These are phyloP conservation scores for Neurospora sp. DNA, from an alignment of 495 filamentous ascomycete genomes.

Conservation along the genomic window DNA sequence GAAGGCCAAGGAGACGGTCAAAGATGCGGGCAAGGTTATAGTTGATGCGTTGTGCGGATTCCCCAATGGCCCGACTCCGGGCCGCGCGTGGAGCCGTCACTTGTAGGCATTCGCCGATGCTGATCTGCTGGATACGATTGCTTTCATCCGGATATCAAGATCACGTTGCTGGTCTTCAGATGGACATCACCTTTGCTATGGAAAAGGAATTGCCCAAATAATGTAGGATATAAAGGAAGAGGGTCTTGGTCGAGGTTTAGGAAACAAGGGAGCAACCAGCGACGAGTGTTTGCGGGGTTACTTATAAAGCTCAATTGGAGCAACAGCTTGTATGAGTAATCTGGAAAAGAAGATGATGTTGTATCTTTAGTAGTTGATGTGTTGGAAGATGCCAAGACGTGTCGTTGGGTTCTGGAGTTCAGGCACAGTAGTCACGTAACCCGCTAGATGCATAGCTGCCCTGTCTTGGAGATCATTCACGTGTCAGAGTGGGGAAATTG, in stretches of 20 bases:
- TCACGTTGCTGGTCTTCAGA: not conserved
- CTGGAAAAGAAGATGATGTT: not conserved
- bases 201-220: not conserved
- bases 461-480: not conserved
- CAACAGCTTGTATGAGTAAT: not conserved
- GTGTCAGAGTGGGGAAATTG: not conserved
- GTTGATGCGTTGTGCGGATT: not conserved
- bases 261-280: not conserved
- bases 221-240: not conserved
- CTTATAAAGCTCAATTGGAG: not conserved
- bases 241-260: not conserved
- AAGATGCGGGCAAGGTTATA: not conserved
- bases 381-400: not conserved
- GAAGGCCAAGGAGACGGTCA: conserved; percentile 1
- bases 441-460: not conserved
- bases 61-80: not conserved
- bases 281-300: not conserved
- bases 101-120: not conserved
- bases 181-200: not conserved
- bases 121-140: not conserved
- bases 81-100: not conserved
- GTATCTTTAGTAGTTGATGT: not conserved
- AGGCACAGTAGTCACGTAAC: not conserved
- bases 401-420: not conserved
- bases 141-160: not conserved